These are phyloP conservation scores for Malus hybrid DNA, from an alignment of 331 rosid species.

Conservation along the genomic window DNA sequence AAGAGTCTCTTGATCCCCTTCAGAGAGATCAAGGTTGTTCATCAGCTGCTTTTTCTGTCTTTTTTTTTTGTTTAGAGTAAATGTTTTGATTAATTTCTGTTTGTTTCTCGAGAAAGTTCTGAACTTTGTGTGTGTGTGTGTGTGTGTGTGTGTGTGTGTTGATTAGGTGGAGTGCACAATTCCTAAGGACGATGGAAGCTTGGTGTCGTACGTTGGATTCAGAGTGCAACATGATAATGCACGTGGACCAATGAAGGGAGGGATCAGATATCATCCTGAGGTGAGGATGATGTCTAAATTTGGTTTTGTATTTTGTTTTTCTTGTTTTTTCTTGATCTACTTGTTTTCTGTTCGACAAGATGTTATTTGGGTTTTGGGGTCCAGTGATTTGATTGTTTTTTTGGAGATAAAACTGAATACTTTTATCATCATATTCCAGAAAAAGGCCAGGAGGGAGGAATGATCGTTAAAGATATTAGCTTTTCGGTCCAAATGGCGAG, in stretches of 20 bases:
- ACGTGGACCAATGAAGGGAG: conserved; percentile 69
- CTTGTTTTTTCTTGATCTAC: neutral
- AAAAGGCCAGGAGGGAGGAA: neutral
- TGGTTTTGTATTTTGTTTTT: neutral
- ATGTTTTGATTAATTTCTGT: neutral
- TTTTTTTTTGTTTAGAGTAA: neutral
- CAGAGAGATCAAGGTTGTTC: conserved; percentile 48
- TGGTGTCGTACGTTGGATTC: conserved; percentile 52
- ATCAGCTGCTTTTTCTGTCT: neutral
- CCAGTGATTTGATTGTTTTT: neutral
- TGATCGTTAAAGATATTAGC: no score
- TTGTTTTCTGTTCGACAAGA: neutral
- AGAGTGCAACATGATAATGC: conserved; percentile 65
- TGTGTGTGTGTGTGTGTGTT: neutral
- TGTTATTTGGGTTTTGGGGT: neutral
- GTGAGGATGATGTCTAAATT: conserved; percentile 18
- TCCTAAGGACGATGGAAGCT: conserved; percentile 55
- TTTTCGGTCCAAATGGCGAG: no score
- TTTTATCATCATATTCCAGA: neutral
- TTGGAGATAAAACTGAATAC: neutral
- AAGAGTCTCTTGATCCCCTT: conserved; percentile 50
- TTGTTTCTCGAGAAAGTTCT: neutral
- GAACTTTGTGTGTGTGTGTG: neutral
- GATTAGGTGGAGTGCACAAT: conserved; percentile 61
- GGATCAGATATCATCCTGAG: conserved; percentile 63